Evolutionary conservation across 2,329 filamentous ascomycete genomes (phyloP).

Genomic region (Mollisia scopiformis): DNA sequence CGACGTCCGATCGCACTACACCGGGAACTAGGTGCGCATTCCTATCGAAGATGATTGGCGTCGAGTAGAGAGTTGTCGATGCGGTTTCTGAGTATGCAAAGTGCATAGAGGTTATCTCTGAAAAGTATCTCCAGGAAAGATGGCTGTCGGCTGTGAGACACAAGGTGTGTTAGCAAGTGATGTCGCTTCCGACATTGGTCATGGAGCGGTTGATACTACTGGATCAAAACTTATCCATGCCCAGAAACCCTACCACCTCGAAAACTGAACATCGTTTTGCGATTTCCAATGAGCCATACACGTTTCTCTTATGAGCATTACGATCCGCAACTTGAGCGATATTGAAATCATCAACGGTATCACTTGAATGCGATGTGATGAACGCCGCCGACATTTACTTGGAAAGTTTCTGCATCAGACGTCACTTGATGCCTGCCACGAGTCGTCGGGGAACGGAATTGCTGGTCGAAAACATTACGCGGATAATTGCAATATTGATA

Average conservation of each 20-base stretch:
- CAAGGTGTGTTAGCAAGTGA: background rate
- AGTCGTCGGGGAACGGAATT: background rate
- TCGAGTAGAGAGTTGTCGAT: conserved; percentile 65
- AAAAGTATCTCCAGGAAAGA: conserved; percentile 68
- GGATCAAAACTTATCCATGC: background rate
- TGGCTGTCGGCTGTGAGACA: conserved; percentile 67
- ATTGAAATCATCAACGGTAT: background rate
- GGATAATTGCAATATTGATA: background rate
- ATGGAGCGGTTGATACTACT: background rate
- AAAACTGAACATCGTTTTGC: background rate
- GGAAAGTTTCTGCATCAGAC: background rate
- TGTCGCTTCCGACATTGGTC: background rate
- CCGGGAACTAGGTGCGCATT: conserved; percentile 70
- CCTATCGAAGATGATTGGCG: conserved; percentile 74
- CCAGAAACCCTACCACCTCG: background rate
- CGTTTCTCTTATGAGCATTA: background rate
- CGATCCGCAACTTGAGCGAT: background rate
- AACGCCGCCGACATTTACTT: background rate
- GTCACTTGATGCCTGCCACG: background rate
- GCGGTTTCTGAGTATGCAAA: conserved; percentile 60
- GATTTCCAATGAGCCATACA: conserved; percentile 1
- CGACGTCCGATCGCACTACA: conserved; percentile 70
- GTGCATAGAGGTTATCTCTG: conserved; percentile 66
- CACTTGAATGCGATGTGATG: background rate
- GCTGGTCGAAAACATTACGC: background rate